phyloP scores from a whole-genome alignment of 73 alveolate species.

The Tetrahymena malaccensis region DNA sequence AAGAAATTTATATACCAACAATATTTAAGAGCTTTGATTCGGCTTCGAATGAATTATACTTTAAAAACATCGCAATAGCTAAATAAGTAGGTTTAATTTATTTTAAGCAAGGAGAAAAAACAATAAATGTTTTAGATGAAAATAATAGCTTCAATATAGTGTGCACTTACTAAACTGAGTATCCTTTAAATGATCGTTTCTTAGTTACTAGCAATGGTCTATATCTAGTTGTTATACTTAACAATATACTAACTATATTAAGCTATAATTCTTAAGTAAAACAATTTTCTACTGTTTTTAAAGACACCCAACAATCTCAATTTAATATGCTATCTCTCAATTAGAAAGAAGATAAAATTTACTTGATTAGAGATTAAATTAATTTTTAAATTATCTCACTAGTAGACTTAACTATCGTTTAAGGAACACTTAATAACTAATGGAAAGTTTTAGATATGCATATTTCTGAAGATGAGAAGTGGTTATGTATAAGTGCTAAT shows the following conservation, averaged over 20 bases:
- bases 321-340: background rate
- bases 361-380: background rate
- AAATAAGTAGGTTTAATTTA: background rate
- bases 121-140: background rate
- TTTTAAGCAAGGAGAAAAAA: background rate
- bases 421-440: background rate
- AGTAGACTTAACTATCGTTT: background rate
- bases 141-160: too few species aligned
- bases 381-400: background rate
- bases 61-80: background rate
- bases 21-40: background rate
- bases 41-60: too few species aligned
- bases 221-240: background rate
- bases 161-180: background rate
- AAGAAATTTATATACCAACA: background rate
- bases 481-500: background rate
- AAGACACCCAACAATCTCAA: background rate
- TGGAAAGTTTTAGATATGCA: background rate
- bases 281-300: background rate
- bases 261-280: too few species aligned
- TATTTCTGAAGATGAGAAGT: background rate
- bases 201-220: background rate
- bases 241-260: too few species aligned
- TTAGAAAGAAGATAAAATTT: too few species aligned
- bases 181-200: background rate